phyloP scores from a whole-genome alignment of 306 rosid species.

The Inga oerstediana region DNA sequence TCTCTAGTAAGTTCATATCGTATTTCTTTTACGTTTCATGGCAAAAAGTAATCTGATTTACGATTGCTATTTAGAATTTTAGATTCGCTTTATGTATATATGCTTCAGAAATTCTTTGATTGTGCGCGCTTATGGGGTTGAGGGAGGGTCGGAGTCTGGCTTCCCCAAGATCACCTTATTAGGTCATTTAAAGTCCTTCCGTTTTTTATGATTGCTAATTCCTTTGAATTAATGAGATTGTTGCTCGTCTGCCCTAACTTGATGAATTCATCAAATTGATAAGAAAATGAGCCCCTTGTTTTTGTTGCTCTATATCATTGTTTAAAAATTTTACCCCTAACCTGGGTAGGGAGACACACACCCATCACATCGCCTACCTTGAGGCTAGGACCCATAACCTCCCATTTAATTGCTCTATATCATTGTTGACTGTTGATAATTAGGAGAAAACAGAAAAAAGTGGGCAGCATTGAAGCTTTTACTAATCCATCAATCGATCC shows the following conservation, averaged over 20 bases:
- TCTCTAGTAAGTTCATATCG: constrained; percentile 65
- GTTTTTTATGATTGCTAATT: constrained; percentile 9
- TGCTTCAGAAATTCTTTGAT: constrained; percentile 13
- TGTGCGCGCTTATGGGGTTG: constrained; percentile 4
- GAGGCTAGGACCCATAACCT: no score
- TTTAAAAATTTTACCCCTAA: not conserved
- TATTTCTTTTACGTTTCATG: not conserved
- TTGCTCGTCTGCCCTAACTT: constrained; percentile 17
- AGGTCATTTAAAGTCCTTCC: constrained; percentile 4
- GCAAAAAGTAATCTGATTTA: constrained; percentile 23
- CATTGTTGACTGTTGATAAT: not conserved
- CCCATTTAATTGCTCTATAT: not conserved
- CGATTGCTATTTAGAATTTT: not conserved
- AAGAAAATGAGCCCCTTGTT: not conserved
- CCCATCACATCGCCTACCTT: no score
- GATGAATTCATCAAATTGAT: not conserved
- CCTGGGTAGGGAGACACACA: no score
- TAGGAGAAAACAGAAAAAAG: not conserved
- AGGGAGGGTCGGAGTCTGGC: constrained; percentile 23
- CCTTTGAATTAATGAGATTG: not conserved
- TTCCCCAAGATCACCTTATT: constrained; percentile 18
- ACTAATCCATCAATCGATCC: not conserved
- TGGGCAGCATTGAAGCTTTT: not conserved
- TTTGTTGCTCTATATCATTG: not conserved
- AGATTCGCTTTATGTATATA: constrained; percentile 9